These are phyloP conservation scores for Starmerella riodocensis DNA, from an alignment of 805 yeast species.

Conservation along the genomic window DNA sequence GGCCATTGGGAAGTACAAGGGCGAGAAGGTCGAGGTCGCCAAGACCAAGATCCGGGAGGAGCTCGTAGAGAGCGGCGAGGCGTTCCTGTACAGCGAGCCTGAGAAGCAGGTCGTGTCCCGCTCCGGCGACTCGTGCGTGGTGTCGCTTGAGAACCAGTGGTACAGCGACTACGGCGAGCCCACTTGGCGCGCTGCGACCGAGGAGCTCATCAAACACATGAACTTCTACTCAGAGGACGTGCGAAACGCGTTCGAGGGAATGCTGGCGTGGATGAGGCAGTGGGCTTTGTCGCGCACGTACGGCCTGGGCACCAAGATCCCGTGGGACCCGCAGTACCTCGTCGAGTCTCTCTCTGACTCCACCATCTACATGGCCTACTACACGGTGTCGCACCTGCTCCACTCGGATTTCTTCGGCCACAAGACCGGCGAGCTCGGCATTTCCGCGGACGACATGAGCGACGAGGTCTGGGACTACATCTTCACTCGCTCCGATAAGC, in stretches of 20 bases:
- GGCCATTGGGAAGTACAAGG: constrained; percentile 68
- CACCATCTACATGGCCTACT: constrained; percentile 88
- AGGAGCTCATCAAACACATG: constrained; percentile 64
- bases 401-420: constrained; percentile 80
- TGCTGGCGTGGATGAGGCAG: constrained; percentile 87
- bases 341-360: constrained; percentile 95
- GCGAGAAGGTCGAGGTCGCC: constrained; percentile 82
- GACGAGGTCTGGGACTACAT: constrained; percentile 88
- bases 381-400: constrained; percentile 74
- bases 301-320: constrained; percentile 87
- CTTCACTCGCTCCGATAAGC: constrained; percentile 55
- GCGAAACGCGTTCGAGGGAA: constrained; percentile 83
- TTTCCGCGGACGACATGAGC: constrained; percentile 73
- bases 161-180: constrained; percentile 94
- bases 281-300: constrained; percentile 98
- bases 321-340: constrained; percentile 91
- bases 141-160: constrained; percentile 97
- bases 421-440: constrained; percentile 55
- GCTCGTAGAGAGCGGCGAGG: constrained; percentile 59
- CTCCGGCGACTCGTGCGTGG: constrained; percentile 94
- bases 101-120: constrained; percentile 81
- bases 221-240: constrained; percentile 72
- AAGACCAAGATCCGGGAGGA: constrained; percentile 78
- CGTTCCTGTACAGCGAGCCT: constrained; percentile 89
- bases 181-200: constrained; percentile 68